Evolutionary conservation across 306 rosid genomes (phyloP).

Genomic region (Vachellia collinsii): DNA sequence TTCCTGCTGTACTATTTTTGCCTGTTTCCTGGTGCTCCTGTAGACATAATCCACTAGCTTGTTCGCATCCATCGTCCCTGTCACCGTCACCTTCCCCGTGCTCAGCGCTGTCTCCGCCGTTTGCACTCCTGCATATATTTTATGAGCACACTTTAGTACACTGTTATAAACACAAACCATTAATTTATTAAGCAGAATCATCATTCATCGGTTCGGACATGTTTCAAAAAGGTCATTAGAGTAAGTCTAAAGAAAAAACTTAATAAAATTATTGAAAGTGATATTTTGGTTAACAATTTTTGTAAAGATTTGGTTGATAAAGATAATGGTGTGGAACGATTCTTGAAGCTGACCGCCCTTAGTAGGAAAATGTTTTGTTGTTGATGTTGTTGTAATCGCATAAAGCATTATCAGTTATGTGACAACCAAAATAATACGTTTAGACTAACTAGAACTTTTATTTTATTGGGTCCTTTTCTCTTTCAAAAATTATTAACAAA

Average conservation of each 20-base stretch:
- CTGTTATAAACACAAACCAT: background rate
- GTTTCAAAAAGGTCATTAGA: too few species aligned
- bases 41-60: constrained; percentile 87
- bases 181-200: background rate
- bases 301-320: too few species aligned
- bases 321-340: too few species aligned
- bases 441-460: background rate
- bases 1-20: constrained; percentile 72
- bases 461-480: background rate
- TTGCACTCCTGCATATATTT: constrained; percentile 68
- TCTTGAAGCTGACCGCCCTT: too few species aligned
- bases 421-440: constrained; percentile 21
- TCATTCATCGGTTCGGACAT: constrained; percentile 2
- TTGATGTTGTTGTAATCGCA: background rate
- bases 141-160: background rate
- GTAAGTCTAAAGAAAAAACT: too few species aligned
- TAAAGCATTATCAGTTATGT: constrained; percentile 11
- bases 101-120: constrained; percentile 68
- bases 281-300: too few species aligned
- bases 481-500: background rate
- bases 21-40: constrained; percentile 85
- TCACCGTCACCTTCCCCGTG: constrained; percentile 77
- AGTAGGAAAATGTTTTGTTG: too few species aligned
- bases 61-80: constrained; percentile 84
- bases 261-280: too few species aligned